These are phyloP conservation scores for Trichoderma pleuroti DNA, from an alignment of 2,329 filamentous ascomycete species.

Conservation along the genomic window DNA sequence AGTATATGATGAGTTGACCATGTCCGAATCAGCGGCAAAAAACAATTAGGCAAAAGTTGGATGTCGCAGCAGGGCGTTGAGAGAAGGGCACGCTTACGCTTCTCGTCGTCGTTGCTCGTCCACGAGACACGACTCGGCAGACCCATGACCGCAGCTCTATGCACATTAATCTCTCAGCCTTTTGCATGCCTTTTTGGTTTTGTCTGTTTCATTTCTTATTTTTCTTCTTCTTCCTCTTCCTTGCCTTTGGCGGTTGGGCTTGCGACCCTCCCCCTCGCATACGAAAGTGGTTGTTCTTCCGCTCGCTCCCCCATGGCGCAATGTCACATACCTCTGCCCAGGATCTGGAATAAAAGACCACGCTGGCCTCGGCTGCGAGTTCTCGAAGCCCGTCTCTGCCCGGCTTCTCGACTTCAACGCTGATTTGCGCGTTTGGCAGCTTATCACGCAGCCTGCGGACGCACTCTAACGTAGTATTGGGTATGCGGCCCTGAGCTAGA, in stretches of 20 bases:
- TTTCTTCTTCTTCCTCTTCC: neutral
- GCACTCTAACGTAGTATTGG: conserved; percentile 57
- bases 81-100: conserved; percentile 38
- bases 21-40: conserved; percentile 24
- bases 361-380: conserved; percentile 60
- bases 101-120: conserved; percentile 38
- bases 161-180: conserved; percentile 9
- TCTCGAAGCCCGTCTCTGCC: conserved; percentile 55
- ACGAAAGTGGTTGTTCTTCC: neutral
- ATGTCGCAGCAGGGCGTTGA: conserved; percentile 3
- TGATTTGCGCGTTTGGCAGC: conserved; percentile 50
- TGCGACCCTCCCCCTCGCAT: neutral
- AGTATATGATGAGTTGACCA: conserved; percentile 4
- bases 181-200: neutral
- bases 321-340: conserved; percentile 61
- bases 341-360: conserved; percentile 68
- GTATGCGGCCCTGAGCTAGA: conserved; percentile 55
- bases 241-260: neutral
- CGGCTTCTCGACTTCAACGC: conserved; percentile 71
- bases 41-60: neutral
- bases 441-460: conserved; percentile 51
- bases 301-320: neutral
- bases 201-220: neutral
- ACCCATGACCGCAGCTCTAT: conserved; percentile 39
- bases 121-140: conserved; percentile 50